Percentiles rank a stretch among this genome's conserved stretches.
phyloP scores from a whole-genome alignment of 106 monocot genomes.

The Hemerocallis citrina region DNA sequence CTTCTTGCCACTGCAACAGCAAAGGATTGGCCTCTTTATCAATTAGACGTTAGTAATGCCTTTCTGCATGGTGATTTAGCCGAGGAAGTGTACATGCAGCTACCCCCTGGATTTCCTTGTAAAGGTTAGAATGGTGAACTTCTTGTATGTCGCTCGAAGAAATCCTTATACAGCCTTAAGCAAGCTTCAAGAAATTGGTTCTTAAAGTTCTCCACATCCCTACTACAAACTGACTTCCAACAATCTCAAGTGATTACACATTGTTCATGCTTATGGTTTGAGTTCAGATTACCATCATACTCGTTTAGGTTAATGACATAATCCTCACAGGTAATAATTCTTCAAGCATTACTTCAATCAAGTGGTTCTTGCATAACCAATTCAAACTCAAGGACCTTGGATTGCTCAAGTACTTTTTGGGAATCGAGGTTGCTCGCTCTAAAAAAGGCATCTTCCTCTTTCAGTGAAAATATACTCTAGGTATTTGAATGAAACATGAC shows the following conservation, averaged over 20 bases:
- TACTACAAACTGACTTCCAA: neutral
- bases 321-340: neutral
- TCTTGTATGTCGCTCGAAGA: neutral
- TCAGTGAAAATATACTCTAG: conserved; percentile 3
- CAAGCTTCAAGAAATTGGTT: conserved; percentile 7
- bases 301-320: neutral
- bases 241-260: neutral
- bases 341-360: too few species aligned
- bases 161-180: neutral
- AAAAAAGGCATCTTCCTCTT: neutral
- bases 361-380: too few species aligned
- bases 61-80: conserved; percentile 3
- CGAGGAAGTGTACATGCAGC: neutral
- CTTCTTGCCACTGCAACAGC: neutral
- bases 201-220: neutral
- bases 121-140: neutral
- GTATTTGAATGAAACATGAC: neutral
- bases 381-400: neutral
- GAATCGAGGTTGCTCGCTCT: neutral
- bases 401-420: neutral
- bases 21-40: neutral
- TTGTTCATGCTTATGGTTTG: neutral
- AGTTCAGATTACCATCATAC: neutral
- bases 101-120: neutral
- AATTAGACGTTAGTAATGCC: neutral